A percentile compares a stretch with the other conserved stretches of the same genome.
These are phyloP conservation scores for Xylaria sp. DNA, from an alignment of 495 filamentous ascomycete genomes.

Conservation along the genomic window DNA sequence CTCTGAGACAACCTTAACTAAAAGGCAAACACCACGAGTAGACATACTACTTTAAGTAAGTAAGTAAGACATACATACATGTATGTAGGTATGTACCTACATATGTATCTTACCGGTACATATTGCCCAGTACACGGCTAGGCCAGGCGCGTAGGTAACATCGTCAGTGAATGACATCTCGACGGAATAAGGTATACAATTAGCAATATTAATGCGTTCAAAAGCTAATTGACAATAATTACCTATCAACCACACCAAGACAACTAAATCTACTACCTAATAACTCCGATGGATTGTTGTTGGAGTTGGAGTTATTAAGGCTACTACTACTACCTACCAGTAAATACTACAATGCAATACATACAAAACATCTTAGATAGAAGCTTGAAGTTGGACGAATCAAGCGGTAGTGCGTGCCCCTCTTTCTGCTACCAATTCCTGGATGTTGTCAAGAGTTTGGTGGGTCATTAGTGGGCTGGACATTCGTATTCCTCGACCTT, in stretches of 20 bases:
- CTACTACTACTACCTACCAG: no score
- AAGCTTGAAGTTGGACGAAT: conserved; percentile 11
- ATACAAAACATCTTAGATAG: neutral
- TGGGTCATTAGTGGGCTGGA: conserved; percentile 12
- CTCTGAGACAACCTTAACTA: conserved; percentile 3
- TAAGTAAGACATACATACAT: neutral
- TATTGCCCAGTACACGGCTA: neutral
- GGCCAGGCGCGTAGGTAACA: neutral
- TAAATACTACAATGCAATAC: neutral
- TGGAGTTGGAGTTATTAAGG: neutral
- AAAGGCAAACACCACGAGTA: neutral
- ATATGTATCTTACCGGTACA: neutral
- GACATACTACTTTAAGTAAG: neutral
- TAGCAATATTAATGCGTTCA: neutral
- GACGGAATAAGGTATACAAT: conserved; percentile 14
- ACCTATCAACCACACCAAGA: conserved; percentile 7
- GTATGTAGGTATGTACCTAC: neutral
- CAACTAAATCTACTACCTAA: neutral
- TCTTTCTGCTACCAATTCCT: conserved; percentile 1
- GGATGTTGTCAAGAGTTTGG: neutral
- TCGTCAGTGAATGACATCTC: neutral
- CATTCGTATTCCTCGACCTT: conserved; percentile 18
- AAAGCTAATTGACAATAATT: neutral
- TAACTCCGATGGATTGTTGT: neutral
- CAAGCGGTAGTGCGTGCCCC: conserved; percentile 10